Evolutionary conservation across 2,329 filamentous ascomycete genomes (phyloP), one percentile per base, ranked within the genome.

Genomic region (Coniochaeta ligniaria): DNA sequence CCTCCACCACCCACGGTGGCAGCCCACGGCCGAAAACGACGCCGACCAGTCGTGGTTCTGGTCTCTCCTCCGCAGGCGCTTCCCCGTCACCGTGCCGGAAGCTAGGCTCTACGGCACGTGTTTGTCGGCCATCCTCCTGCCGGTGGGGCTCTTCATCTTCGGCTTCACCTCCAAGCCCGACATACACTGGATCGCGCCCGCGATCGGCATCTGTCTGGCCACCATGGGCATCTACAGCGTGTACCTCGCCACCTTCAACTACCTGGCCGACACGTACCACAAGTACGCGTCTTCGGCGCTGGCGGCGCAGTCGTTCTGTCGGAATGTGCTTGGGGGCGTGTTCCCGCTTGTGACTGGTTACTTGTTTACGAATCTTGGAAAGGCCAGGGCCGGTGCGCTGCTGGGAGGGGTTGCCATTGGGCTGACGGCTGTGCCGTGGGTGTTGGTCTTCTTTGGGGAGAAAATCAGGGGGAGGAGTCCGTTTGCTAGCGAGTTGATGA

Each of bases 231-330:
- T 97, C 65, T 94, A 91, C 72, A 88, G 85, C 45, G 86, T 97
- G 38, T 96, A 96, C 70, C 81, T 97, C 1, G 88, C 92, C 2
- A 90, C 92, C 0, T 96, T 97, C 77, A 97, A 97, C 71, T 97
- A 96, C 67, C 81, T 97, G 1, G 92, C 92, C 22, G 93, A 97
- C 70, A 88, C 88, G 1, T 97, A 96, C 72, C 89, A 92, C 70
- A 80, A 83, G 2, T 96, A 94, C 68, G 91, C 93, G 0, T 92
- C 88, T 43, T 95, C 90, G 0, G 92, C 93, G 0, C 77, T 96
- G 6, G 93, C 93, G 0, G 91, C 92, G 0, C 92, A 96, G 76
- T 89, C 85, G 17, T 96, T 91, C 71, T 94, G 91, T 67, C 84
- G 93, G 12, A 97, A 96, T 70, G 78, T 96, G 1, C 76, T 96